Evolutionary conservation across 192 early-diverging fungal species (phyloP).

Genomic region (Pecoramyces ruminantium): DNA sequence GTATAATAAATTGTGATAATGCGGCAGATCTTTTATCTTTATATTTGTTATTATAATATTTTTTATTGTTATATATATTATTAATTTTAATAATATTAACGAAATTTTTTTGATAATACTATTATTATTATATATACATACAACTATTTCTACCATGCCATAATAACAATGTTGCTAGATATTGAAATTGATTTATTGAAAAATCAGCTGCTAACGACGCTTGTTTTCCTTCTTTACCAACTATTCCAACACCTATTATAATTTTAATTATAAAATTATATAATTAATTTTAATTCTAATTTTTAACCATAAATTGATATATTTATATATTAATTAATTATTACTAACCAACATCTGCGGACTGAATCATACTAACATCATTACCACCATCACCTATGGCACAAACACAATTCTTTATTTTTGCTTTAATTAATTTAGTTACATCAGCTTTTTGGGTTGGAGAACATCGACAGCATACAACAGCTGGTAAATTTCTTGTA

Average conservation of each 20-base stretch:
- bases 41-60: too few species aligned
- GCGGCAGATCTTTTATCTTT: constrained; percentile 67
- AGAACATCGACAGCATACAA: constrained; percentile 87
- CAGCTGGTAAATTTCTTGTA: constrained; percentile 58
- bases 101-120: too few species aligned
- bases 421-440: constrained; percentile 61
- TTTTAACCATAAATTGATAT: too few species aligned
- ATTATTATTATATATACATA: background rate
- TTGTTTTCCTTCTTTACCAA: constrained; percentile 90
- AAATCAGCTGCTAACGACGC: constrained; percentile 89
- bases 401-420: constrained; percentile 10
- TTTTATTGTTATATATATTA: too few species aligned
- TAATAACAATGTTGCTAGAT: constrained; percentile 59
- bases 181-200: constrained; percentile 74
- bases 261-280: too few species aligned
- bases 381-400: constrained; percentile 95
- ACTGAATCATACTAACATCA: constrained; percentile 94
- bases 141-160: background rate
- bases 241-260: constrained; percentile 53
- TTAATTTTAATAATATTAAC: too few species aligned
- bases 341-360: constrained; percentile 85
- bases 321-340: too few species aligned
- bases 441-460: constrained; percentile 95
- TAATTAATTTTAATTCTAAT: too few species aligned
- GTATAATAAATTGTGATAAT: constrained; percentile 90